Evolutionary conservation across 305 asterid species (phyloP).

Genomic region (Fraxinus ornus): DNA sequence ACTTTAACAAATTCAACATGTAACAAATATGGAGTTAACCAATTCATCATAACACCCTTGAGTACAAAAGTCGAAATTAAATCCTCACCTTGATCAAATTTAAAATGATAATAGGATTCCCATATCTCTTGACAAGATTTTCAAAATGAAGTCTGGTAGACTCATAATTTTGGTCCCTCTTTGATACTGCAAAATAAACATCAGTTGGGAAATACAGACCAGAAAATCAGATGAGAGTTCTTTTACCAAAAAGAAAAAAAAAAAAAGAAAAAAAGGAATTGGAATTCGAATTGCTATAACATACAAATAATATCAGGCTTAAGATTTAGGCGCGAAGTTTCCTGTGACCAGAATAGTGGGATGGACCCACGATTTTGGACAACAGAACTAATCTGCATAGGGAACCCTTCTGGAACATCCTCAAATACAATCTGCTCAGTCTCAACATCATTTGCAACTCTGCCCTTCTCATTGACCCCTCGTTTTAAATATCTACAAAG

Average conservation of each 20-base stretch:
- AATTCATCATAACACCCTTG: slow-evolving; percentile 15
- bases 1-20: neutral
- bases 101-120: slow-evolving; percentile 89
- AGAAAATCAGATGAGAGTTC: slow-evolving; percentile 14
- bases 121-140: slow-evolving; percentile 85
- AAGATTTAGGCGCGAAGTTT: slow-evolving; percentile 82
- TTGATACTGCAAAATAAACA: slow-evolving; percentile 66
- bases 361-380: slow-evolving; percentile 98
- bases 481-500: slow-evolving; percentile 81
- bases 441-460: slow-evolving; percentile 98
- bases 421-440: slow-evolving; percentile 85
- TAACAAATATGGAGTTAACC: slow-evolving; percentile 3
- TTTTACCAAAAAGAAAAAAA: slow-evolving; percentile 1
- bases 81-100: slow-evolving; percentile 81
- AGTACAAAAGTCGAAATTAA: slow-evolving; percentile 17
- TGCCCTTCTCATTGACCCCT: slow-evolving; percentile 86
- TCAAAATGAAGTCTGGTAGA: slow-evolving; percentile 96
- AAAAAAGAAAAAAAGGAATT: neutral
- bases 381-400: slow-evolving; percentile 77
- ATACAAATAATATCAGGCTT: slow-evolving; percentile 91
- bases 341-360: slow-evolving; percentile 97
- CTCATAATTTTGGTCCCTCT: slow-evolving; percentile 79
- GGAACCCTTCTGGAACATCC: slow-evolving; percentile 66
- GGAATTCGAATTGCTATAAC: slow-evolving; percentile 30
- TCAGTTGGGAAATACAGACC: slow-evolving; percentile 13